Evolutionary conservation across 768 basidiomycete species (phyloP), one percentile per base, ranked within the genome.

Genomic region (button mushroom (Agaricus bisporus)): DNA sequence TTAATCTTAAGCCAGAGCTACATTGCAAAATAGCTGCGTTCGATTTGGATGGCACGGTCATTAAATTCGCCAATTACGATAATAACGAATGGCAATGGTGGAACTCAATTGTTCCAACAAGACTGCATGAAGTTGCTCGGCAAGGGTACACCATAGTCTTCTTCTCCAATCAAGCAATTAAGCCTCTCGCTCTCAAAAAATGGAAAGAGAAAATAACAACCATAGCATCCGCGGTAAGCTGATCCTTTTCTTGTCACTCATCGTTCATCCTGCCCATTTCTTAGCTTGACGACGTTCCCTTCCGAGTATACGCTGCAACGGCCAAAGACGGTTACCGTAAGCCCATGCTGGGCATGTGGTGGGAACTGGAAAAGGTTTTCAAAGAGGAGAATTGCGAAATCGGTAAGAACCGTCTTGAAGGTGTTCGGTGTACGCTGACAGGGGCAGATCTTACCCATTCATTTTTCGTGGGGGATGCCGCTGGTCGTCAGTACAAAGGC

Each of bases 391-490:
- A 78, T 10, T 68, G 86, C 5, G 65, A 72, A 14, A 87, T 95
- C 61, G 88, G 92, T 88, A 48, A 7, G 77, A 6, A 14, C 11
- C 32, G 1, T 41, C 22, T 44, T 32, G 8, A 15, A 38, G 48
- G 43, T 14, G 44, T 7, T 36, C 43, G 7, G 26, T 32, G 28
- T 49, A 18, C 26, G 36, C 41, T 49, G 41, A 52, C 0, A 42
- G 14, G 29, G 54, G 17, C 61, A 94, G 92, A 95, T 64, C 77
- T 81, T 58, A 54, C 62, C 0, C 41, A 71, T 0, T 86, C 89
- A 0, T 88, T 89, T 60, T 95, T 87, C 59, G 85, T 95, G 1
- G 94, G 94, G 2, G 94, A 97, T 60, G 92, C 91, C 1, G 94
- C 92, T 10, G 94, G 93, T 10, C 81, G 94, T 42, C 64, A 70